Evolutionary conservation across 2,329 filamentous ascomycete species (phyloP).

Genomic region (Ascochyta clinopodiicola): DNA sequence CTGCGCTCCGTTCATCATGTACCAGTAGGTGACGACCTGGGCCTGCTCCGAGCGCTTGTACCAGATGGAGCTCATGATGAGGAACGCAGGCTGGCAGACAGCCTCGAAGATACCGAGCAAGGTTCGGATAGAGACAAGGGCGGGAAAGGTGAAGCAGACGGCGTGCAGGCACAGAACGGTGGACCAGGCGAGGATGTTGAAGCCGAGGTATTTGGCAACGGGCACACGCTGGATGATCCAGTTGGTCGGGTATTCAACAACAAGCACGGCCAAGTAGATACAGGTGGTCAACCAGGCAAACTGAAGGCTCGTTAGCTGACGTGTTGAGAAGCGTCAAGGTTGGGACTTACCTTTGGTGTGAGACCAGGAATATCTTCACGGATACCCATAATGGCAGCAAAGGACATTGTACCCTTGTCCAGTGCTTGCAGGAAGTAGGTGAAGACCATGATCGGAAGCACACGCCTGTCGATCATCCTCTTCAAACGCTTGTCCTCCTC

Average conservation of each 20-base stretch:
- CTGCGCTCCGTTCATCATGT: constrained; percentile 77
- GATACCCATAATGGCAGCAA: constrained; percentile 68
- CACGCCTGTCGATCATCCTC: constrained; percentile 69
- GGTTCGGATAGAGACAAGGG: constrained; percentile 66
- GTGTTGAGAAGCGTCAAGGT: background rate
- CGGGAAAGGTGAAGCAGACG: constrained; percentile 65
- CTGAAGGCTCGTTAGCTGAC: constrained; percentile 40
- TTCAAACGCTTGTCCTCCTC: constrained; percentile 68
- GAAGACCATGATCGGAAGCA: constrained; percentile 73
- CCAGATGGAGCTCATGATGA: constrained; percentile 73
- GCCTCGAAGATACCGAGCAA: constrained; percentile 76
- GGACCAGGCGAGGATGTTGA: constrained; percentile 71
- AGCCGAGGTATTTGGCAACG: constrained; percentile 70
- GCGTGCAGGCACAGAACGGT: constrained; percentile 66
- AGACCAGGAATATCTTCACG: constrained; percentile 48
- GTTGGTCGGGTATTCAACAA: constrained; percentile 77
- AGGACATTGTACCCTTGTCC: constrained; percentile 71
- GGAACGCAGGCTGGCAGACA: constrained; percentile 71
- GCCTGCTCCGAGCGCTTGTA: constrained; percentile 74
- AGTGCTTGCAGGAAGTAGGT: constrained; percentile 75
- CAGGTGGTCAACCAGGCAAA: constrained; percentile 76
- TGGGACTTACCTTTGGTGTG: constrained; percentile 30
- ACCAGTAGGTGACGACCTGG: constrained; percentile 72
- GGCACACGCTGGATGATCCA: constrained; percentile 69
- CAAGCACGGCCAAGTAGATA: constrained; percentile 74